Evolutionary conservation across 2,329 filamentous ascomycete genomes (phyloP), one percentile per base, ranked within the genome.

Genomic region (Emmonsiellopsis sp.): DNA sequence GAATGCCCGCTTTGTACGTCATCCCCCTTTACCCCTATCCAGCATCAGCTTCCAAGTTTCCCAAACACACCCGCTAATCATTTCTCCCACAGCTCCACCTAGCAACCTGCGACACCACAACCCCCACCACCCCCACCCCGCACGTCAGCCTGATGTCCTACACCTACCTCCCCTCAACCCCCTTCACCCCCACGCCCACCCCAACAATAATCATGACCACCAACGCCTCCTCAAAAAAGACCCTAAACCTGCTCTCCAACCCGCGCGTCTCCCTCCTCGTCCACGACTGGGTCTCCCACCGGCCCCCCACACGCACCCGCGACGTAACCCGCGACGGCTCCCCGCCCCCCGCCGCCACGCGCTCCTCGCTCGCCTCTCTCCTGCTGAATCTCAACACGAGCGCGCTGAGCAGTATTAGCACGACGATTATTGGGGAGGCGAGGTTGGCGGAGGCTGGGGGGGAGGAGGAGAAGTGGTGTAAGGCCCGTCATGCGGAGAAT

Each of bases 141-240:
- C 89, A 97, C 69, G 89, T 97, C 60, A 94, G 90, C 38, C 83
- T 98, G 59, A 98, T 98, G 93, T 96, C 95, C 77, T 97, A 97
- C 76, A 97, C 93, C 66, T 97, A 96, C 73, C 86, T 98, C 20
- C 86, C 90, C 40, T 83, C 79, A 5, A 88, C 87, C 13, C 84
- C 83, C 40, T 86, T 83, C 70, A 79, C 81, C 40, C 66, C 79
- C 50, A 72, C 75, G n/a, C 85, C 89, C 15, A 86, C 90, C 59
- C 85, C 89, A n/a, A 86, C 90, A 59, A 94, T 97, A 66, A 86
- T 97, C 77, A 91, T 92, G 87, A 97, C 93, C 53, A 94, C 86
- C 3, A 83, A 91, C 63, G 81, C 87, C 20, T 85, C 85, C 62
- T 82, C 85, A 3, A 72, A 80, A 37, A 82, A 85, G 60, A 85